Percentiles rank a stretch among this genome's conserved stretches.
phyloP scores from a whole-genome alignment of 441 rosid genomes.

The Erysimum pusillum region DNA sequence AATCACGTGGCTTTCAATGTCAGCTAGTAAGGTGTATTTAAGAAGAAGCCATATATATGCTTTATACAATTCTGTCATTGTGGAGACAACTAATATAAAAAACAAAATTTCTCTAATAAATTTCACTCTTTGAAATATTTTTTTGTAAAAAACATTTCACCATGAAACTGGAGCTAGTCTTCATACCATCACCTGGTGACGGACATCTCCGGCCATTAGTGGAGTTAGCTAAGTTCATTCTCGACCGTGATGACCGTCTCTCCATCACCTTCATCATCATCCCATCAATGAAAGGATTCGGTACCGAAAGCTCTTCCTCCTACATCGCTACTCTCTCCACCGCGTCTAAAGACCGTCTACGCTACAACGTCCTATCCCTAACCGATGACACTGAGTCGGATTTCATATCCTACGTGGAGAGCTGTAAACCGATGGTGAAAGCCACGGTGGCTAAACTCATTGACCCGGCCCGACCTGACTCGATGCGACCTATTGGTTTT shows the following conservation, averaged over 20 bases:
- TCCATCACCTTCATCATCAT: slow-evolving; percentile 58
- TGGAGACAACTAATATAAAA: no score
- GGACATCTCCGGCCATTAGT: slow-evolving; percentile 63
- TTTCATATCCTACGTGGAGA: slow-evolving; percentile 17
- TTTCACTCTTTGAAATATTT: neutral
- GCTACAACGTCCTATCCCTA: slow-evolving; percentile 35
- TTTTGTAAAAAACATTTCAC: no score
- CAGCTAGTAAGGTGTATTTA: no score
- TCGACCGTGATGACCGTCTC: slow-evolving; percentile 53
- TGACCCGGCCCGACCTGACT: slow-evolving; percentile 34
- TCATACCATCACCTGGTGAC: slow-evolving; percentile 57
- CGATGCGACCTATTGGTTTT: slow-evolving; percentile 49
- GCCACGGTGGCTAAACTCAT: slow-evolving; percentile 29
- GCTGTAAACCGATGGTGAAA: slow-evolving; percentile 38
- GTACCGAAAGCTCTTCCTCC: slow-evolving; percentile 15
- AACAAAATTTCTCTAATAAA: no score
- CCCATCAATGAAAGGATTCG: slow-evolving; percentile 25
- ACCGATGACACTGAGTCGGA: slow-evolving; percentile 1
- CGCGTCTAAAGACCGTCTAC: slow-evolving; percentile 37
- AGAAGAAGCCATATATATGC: no score
- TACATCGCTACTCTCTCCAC: slow-evolving; percentile 44
- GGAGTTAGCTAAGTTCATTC: slow-evolving; percentile 60
- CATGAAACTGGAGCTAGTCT: slow-evolving; percentile 55
- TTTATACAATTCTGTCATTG: no score
- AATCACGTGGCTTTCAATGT: no score